Base-by-base conservation (phyloP, 2,329 filamentous ascomycete genomes). In the Talaromyces rugulosus region DNA sequence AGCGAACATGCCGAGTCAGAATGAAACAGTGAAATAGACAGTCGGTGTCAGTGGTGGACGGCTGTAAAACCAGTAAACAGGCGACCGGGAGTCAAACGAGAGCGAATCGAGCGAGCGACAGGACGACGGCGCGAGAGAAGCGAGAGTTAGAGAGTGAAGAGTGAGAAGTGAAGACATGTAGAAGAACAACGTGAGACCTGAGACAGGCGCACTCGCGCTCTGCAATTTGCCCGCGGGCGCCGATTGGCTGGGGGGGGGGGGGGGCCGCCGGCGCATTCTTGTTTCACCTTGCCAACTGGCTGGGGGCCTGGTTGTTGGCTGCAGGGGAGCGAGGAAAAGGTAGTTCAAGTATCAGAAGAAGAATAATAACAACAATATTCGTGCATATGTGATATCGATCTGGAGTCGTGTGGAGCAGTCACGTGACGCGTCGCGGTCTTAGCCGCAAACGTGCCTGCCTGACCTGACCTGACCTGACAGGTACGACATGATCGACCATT, bases 1-100 rank as follows among this genome's bases (percentile, higher is more conserved):
- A 50, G 54, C 16, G 55, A 59, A 58, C 63, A 64, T 64, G 56
- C 31, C 33, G 50, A 16, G 14, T 33, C 14, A 30, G 42, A 16
- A n/a, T 9, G 9, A 30, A 50, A 12, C 3, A 40, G 7, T 9
- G 18, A 56, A 31, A 56, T 23, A 16, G 53, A 56, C 54, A 56
- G 31, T 40, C 33, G 9, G 23, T 3, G 42, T 47, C 42, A 47
- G 42, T 18, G 23, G 23, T 18, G 18, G 44, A 27, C 44, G n/a
- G 12, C 44, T 47, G 44, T 27, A 23, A 14, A 47, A 47, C n/a
- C 44, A 47, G 44, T 47, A 47, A 47, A 47, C 44, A 47, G 33
- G 31, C 42, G 40, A 34, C 28, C 4, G n/a, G 44, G 4, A 47
- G 12, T 27, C 7, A 27, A 47, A 47, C 18, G 44, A 47, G 44